Evolutionary conservation across 176 grass and related monocot genomes (phyloP).

Genomic region (Themeda triandra): DNA sequence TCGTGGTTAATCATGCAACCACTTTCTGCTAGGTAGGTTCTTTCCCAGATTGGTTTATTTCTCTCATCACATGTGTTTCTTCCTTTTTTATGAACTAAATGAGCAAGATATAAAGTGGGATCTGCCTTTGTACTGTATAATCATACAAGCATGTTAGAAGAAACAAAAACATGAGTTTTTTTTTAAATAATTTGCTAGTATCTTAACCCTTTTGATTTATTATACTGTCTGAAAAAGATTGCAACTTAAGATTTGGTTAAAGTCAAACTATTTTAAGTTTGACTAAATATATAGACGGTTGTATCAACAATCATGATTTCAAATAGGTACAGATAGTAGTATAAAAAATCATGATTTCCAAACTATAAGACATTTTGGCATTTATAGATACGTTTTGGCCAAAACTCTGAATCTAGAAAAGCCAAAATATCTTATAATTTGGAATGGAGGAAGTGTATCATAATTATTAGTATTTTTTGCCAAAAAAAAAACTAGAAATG

Average conservation of each 20-base stretch:
- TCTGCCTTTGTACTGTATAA: neutral
- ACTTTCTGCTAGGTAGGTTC: constrained; percentile 15
- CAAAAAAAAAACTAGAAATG: neutral
- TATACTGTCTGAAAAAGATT: neutral
- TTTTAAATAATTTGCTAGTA: neutral
- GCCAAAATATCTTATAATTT: no score
- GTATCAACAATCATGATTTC: neutral
- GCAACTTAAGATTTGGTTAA: neutral
- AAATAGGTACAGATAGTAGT: neutral
- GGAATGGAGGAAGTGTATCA: neutral
- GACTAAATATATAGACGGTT: neutral
- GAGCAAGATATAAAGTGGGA: neutral
- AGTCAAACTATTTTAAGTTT: neutral
- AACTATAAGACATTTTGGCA: no score
- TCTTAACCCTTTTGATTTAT: neutral
- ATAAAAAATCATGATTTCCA: neutral
- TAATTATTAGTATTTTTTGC: neutral
- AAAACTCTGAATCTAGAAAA: no score
- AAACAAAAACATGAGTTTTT: neutral
- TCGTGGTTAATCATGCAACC: constrained; percentile 24
- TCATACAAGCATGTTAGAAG: neutral
- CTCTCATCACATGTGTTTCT: neutral
- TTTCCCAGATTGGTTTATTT: constrained; percentile 22
- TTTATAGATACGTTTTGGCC: no score
- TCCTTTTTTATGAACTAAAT: neutral